A percentile compares a stretch with the other conserved stretches of the same genome.
Conservation (phyloP, 106 monocot species). For the Dioscorea alata region DNA sequence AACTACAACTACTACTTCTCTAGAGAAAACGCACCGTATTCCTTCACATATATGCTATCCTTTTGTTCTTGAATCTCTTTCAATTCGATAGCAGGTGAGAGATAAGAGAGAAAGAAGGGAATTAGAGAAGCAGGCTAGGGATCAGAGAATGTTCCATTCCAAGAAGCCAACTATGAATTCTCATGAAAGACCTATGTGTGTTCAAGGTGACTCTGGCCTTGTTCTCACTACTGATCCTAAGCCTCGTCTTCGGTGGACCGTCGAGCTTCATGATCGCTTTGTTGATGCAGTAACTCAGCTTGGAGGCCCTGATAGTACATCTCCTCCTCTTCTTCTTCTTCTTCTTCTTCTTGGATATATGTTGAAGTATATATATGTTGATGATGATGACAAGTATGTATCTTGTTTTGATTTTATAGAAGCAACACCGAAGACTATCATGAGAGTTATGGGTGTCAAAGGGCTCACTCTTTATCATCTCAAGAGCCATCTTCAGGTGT, state of each 20-base stretch:
- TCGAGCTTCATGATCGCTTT: conserved; percentile 95
- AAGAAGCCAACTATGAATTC: conserved; percentile 63
- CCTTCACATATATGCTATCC: conserved; percentile 32
- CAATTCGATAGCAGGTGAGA: conserved; percentile 36
- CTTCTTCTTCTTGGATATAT: background rate
- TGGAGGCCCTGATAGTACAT: conserved; percentile 87
- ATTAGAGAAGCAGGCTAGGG: background rate
- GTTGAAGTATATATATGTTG: background rate
- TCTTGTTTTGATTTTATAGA: conserved; percentile 38
- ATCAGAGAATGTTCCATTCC: conserved; percentile 51
- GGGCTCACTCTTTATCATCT: conserved; percentile 96
- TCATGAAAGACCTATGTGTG: conserved; percentile 68
- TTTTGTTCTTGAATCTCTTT: conserved; percentile 65
- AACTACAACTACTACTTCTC: conserved; percentile 2
- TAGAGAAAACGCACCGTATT: conserved; percentile 42
- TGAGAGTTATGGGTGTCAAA: conserved; percentile 98
- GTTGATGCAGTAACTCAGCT: conserved; percentile 97
- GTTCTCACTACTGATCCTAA: conserved; percentile 98
- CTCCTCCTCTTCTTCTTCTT: conserved; percentile 4
- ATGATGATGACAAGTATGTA: background rate
- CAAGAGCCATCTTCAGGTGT: conserved; percentile 94
- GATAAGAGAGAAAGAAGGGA: conserved; percentile 16
- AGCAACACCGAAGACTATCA: conserved; percentile 97
- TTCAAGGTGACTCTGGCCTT: conserved; percentile 90
- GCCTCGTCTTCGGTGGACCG: conserved; percentile 97